Conservation (phyloP, 2,329 filamentous ascomycete genomes). For the Aspergillus pseudoglaucus region DNA sequence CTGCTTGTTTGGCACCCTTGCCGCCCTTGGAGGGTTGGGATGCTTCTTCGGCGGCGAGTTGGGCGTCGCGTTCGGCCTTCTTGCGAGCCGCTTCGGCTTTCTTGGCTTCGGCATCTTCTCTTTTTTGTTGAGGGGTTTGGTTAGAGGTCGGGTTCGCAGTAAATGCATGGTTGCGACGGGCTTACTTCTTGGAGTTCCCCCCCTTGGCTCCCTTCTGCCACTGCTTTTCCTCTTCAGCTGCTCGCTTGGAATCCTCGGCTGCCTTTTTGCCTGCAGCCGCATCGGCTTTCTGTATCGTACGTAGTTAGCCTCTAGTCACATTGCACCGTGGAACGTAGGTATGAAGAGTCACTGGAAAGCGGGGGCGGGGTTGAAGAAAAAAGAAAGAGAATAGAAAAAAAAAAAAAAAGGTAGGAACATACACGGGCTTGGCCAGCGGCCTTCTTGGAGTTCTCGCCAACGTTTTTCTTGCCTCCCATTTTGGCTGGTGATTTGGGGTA, state of each 20-base stretch:
- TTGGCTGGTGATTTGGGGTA: conserved; percentile 9
- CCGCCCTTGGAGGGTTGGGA: conserved; percentile 48
- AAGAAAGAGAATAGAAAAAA: conserved; percentile 3
- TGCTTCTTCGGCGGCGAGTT: conserved; percentile 76
- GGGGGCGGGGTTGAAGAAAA: conserved; percentile 18
- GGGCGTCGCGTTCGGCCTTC: conserved; percentile 84
- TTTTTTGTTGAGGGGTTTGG: conserved; percentile 32
- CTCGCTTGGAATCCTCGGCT: conserved; percentile 58
- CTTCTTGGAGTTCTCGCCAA: conserved; percentile 78
- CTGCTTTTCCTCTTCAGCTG: conserved; percentile 62
- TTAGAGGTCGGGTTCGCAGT: not conserved
- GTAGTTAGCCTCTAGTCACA: conserved; percentile 9
- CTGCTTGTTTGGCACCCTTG: conserved; percentile 44
- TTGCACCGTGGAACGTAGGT: conserved; percentile 2
- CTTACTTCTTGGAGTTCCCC: conserved; percentile 72
- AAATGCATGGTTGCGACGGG: conserved; percentile 11
- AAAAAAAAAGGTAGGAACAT: conserved; percentile 17
- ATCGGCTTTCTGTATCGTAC: conserved; percentile 68
- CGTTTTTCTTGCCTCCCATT: conserved; percentile 66
- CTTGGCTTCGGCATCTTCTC: conserved; percentile 77
- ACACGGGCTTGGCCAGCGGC: conserved; percentile 69
- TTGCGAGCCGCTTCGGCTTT: conserved; percentile 76
- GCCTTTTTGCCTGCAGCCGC: conserved; percentile 74
- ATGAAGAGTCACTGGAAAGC: conserved; percentile 11
- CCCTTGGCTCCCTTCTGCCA: conserved; percentile 85